A percentile compares a stretch with the other conserved stretches of the same genome.
Evolutionary conservation across 176 grass and related monocot species (phyloP).

Genomic region (Carex myosuroides): DNA sequence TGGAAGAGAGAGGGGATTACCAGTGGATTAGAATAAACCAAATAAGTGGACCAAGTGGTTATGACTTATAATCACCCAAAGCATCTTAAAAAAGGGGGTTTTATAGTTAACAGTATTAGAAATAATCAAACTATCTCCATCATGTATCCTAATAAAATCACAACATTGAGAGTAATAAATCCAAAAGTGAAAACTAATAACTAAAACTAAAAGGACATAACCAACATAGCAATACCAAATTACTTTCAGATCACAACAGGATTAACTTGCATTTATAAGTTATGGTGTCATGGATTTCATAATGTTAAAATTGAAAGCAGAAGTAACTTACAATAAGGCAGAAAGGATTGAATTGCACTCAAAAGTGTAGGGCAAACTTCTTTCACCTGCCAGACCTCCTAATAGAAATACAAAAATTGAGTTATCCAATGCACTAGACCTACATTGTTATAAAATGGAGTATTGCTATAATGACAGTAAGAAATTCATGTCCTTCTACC

Average conservation of each 20-base stretch:
- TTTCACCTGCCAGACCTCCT: slow-evolving; percentile 93
- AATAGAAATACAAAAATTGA: slow-evolving; percentile 23
- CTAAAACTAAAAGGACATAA: too few species aligned
- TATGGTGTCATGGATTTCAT: background rate
- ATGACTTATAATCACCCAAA: too few species aligned
- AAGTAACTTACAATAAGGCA: slow-evolving; percentile 79
- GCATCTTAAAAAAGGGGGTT: too few species aligned
- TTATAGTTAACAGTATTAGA: too few species aligned
- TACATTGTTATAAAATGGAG: background rate
- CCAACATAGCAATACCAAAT: too few species aligned
- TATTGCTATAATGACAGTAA: background rate
- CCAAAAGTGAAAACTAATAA: too few species aligned
- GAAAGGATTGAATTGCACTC: slow-evolving; percentile 81
- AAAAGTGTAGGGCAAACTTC: slow-evolving; percentile 95
- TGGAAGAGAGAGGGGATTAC: too few species aligned
- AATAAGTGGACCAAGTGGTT: too few species aligned
- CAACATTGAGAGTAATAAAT: too few species aligned
- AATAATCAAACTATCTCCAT: too few species aligned
- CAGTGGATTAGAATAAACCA: too few species aligned
- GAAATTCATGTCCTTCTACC: slow-evolving; percentile 32
- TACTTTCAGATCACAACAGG: background rate
- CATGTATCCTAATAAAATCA: too few species aligned
- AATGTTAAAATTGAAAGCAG: background rate
- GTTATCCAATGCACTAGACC: slow-evolving; percentile 14
- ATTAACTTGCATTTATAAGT: background rate